phyloP scores from a whole-genome alignment of 2,329 filamentous ascomycete genomes.

The Bipolaris bicolor region DNA sequence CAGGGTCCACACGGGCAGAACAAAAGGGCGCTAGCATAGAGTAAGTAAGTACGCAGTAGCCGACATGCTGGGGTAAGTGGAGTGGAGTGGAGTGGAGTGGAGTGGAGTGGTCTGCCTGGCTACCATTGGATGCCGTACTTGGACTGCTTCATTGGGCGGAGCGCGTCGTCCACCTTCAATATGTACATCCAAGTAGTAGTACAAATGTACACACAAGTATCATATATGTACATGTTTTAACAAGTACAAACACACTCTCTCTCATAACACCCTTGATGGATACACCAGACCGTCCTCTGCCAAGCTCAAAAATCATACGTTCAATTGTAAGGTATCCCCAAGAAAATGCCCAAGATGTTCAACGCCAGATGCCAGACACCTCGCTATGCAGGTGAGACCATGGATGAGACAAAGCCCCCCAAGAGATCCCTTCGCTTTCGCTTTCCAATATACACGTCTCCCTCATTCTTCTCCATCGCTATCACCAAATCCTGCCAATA shows the following conservation, averaged over 20 bases:
- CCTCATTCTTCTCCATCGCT: slow-evolving; percentile 31
- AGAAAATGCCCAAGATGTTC: slow-evolving; percentile 10
- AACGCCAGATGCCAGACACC: slow-evolving; percentile 45
- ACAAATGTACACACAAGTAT: too few species aligned
- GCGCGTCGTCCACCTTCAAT: too few species aligned
- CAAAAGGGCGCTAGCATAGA: slow-evolving; percentile 11
- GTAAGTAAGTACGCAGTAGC: slow-evolving; percentile 8
- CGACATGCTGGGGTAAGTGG: neutral
- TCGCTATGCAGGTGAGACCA: slow-evolving; percentile 45
- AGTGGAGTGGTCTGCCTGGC: slow-evolving; percentile 7
- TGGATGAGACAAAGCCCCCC: slow-evolving; percentile 15
- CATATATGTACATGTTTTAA: too few species aligned
- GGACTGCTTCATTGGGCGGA: neutral
- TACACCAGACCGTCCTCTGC: neutral
- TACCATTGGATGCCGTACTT: slow-evolving; percentile 11
- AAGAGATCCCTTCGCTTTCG: neutral
- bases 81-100: slow-evolving; percentile 4
- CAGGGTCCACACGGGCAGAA: slow-evolving; percentile 11
- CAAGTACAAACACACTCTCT: too few species aligned
- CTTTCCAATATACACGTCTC: neutral
- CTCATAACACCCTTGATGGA: too few species aligned
- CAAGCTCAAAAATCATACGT: neutral
- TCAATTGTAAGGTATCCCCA: slow-evolving; percentile 9
- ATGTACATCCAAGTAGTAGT: too few species aligned
- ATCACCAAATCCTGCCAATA: slow-evolving; percentile 49